Conservation (phyloP, 2,329 filamentous ascomycete species). For the Sphaerulina vaccinii region DNA sequence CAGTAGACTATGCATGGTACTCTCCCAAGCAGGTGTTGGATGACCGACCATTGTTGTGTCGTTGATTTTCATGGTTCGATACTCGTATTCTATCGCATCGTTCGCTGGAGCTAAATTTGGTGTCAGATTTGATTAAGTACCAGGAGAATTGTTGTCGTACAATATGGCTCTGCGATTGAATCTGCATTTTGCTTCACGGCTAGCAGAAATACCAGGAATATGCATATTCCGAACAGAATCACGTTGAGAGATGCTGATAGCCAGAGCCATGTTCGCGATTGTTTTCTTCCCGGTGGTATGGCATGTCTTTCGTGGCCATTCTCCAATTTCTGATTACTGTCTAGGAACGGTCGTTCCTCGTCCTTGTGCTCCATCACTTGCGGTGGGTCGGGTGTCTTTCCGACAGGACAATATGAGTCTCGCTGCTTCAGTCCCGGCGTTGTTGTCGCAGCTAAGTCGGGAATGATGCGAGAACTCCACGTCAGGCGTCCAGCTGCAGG, state of each 20-base stretch:
- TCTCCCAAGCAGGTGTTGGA: conserved; percentile 14
- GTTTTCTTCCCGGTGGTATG: neutral
- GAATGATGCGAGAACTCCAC: too few species aligned
- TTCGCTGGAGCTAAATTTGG: conserved; percentile 11
- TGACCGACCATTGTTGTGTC: conserved; percentile 16
- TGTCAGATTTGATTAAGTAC: neutral
- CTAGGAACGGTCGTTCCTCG: conserved; percentile 6
- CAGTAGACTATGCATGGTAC: conserved; percentile 12
- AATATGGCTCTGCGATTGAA: conserved; percentile 16
- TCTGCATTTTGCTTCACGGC: conserved; percentile 6
- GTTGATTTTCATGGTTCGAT: conserved; percentile 14
- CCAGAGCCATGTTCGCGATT: conserved; percentile 6
- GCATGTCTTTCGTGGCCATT: neutral
- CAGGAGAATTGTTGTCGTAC: neutral
- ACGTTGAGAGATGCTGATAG: conserved; percentile 9
- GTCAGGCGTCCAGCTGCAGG: too few species aligned
- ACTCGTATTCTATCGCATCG: conserved; percentile 15
- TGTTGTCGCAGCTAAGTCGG: too few species aligned
- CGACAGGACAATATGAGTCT: too few species aligned
- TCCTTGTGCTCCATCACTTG: conserved; percentile 9
- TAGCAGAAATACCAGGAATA: conserved; percentile 14
- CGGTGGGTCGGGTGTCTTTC: neutral
- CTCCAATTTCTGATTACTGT: neutral
- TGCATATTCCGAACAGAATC: conserved; percentile 4
- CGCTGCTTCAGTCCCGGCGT: too few species aligned